A percentile compares a stretch with the other conserved stretches of the same genome.
These are phyloP conservation scores for Cladosporium sp. DNA, from an alignment of 2,329 filamentous ascomycete genomes.

Conservation along the genomic window DNA sequence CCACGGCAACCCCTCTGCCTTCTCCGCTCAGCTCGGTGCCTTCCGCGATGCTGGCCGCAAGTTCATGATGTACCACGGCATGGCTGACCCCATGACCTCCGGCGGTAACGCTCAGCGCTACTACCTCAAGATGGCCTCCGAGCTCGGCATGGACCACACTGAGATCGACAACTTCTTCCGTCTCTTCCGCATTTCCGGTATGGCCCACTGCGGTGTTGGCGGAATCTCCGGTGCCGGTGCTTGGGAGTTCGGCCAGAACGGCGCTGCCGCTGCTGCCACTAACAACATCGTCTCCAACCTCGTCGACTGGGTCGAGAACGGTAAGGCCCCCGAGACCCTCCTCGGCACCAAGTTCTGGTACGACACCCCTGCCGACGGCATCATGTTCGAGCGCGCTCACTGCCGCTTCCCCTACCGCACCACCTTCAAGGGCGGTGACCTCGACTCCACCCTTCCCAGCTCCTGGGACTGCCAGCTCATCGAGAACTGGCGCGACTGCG, in stretches of 20 bases:
- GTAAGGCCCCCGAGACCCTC: conserved; percentile 28
- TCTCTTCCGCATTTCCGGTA: conserved; percentile 51
- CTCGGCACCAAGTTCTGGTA: conserved; percentile 44
- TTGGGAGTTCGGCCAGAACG: conserved; percentile 39
- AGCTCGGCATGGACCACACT: conserved; percentile 37
- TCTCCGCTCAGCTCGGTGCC: conserved; percentile 33
- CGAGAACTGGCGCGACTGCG: conserved; percentile 27
- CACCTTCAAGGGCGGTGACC: conserved; percentile 32
- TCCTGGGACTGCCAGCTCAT: conserved; percentile 36
- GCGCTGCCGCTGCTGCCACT: conserved; percentile 23
- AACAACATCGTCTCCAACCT: conserved; percentile 49
- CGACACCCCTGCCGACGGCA: conserved; percentile 36
- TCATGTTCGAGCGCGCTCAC: conserved; percentile 44
- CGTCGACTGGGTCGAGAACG: conserved; percentile 33
- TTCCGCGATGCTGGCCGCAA: conserved; percentile 42
- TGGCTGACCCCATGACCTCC: conserved; percentile 42
- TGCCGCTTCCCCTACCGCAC: conserved; percentile 37
- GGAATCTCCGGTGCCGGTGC: conserved; percentile 38
- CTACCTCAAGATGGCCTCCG: conserved; percentile 44
- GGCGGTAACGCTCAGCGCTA: conserved; percentile 44
- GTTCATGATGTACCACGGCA: conserved; percentile 42
- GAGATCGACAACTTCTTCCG: conserved; percentile 39
- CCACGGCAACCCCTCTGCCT: conserved; percentile 40
- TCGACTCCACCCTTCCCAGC: conserved; percentile 29
- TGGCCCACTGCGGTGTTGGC: conserved; percentile 49